phyloP scores from a whole-genome alignment of 1,284 basidiomycete genomes.

The Boletus smithii region DNA sequence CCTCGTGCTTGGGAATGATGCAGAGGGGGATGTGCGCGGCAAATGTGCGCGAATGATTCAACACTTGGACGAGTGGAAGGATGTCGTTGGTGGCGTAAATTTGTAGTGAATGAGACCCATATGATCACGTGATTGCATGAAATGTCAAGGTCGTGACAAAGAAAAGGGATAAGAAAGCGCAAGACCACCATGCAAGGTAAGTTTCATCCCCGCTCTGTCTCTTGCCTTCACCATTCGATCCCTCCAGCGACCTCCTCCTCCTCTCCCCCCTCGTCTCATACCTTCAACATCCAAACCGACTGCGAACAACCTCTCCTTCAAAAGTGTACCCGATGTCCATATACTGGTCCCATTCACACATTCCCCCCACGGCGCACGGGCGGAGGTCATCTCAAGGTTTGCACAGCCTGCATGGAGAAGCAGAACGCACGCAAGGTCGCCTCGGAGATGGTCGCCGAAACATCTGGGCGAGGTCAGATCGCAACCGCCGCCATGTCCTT shows the following conservation, averaged over 20 bases:
- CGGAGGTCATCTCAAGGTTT: conserved; percentile 31
- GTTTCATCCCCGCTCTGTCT: conserved; percentile 11
- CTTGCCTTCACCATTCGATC: background rate
- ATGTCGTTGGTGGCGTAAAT: no score
- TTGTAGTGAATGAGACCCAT: no score
- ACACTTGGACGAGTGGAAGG: no score
- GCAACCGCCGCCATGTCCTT: conserved; percentile 35
- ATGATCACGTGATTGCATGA: conserved; percentile 15
- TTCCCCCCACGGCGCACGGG: conserved; percentile 32
- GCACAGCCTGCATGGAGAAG: conserved; percentile 33
- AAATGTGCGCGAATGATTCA: no score
- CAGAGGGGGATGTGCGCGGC: no score
- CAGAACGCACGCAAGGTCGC: conserved; percentile 34
- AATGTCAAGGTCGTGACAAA: conserved; percentile 1
- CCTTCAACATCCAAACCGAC: conserved; percentile 23
- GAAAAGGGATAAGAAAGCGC: conserved; percentile 11
- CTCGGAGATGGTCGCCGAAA: conserved; percentile 29
- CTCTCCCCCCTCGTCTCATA: conserved; percentile 13
- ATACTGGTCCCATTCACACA: conserved; percentile 26
- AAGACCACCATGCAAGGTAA: conserved; percentile 23
- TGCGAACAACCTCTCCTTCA: conserved; percentile 14
- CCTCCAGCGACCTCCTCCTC: conserved; percentile 23
- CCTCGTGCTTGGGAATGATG: no score
- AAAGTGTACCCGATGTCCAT: conserved; percentile 33
- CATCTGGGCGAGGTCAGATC: conserved; percentile 34